Conservation (phyloP, 2,329 filamentous ascomycete genomes). For the Talaromyces atroroseus region DNA sequence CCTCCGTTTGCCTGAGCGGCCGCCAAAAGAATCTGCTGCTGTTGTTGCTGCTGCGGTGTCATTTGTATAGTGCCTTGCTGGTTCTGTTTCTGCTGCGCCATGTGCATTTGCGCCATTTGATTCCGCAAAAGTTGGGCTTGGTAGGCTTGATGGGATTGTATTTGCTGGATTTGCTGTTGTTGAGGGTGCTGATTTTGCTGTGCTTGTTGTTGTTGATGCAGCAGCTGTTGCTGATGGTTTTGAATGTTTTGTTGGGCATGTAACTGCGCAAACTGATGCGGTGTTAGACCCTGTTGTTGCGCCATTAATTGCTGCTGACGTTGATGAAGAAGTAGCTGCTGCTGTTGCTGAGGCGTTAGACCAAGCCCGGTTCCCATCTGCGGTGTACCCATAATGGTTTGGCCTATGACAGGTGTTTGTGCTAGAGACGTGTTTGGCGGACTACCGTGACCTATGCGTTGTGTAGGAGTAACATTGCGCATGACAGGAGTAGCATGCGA, state of each 20-base stretch:
- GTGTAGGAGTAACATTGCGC: slow-evolving; percentile 43
- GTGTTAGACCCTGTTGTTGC: slow-evolving; percentile 35
- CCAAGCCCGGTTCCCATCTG: slow-evolving; percentile 34
- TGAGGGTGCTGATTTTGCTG: slow-evolving; percentile 24
- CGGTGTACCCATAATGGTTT: slow-evolving; percentile 35
- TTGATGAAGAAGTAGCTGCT: slow-evolving; percentile 37
- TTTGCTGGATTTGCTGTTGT: slow-evolving; percentile 22
- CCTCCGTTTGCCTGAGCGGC: slow-evolving; percentile 31
- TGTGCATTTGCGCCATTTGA: slow-evolving; percentile 23
- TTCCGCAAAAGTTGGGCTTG: slow-evolving; percentile 15
- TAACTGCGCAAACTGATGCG: slow-evolving; percentile 37
- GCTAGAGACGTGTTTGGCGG: slow-evolving; percentile 38
- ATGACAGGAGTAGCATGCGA: slow-evolving; percentile 45
- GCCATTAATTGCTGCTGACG: slow-evolving; percentile 35
- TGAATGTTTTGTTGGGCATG: slow-evolving; percentile 45
- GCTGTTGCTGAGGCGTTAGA: slow-evolving; percentile 35
- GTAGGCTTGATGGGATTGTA: slow-evolving; percentile 18
- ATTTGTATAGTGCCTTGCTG: slow-evolving; percentile 15
- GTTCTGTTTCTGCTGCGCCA: slow-evolving; percentile 25
- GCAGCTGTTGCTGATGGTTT: slow-evolving; percentile 32
- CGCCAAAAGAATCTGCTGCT: slow-evolving; percentile 34
- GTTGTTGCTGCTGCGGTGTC: slow-evolving; percentile 26
- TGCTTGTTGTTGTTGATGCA: slow-evolving; percentile 28
- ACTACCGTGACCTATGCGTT: slow-evolving; percentile 43
- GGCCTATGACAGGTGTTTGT: slow-evolving; percentile 42